These are phyloP conservation scores for Penicillium polonicum DNA, from an alignment of 2,329 filamentous ascomycete species.

Conservation along the genomic window DNA sequence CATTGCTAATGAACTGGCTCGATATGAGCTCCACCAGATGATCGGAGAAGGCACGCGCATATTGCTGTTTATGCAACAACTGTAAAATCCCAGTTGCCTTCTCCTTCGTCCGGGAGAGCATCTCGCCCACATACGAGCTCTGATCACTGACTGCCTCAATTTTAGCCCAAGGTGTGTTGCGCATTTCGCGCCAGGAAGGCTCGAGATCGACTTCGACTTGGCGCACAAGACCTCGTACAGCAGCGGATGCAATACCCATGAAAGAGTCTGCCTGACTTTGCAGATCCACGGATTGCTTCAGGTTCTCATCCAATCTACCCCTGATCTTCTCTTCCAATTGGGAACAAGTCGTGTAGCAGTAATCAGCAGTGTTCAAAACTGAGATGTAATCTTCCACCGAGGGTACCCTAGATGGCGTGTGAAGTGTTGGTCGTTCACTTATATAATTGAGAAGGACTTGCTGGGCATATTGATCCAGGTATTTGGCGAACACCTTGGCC, in stretches of 20 bases:
- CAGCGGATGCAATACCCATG: constrained; percentile 87
- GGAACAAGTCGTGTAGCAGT: constrained; percentile 90
- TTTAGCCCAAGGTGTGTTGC: constrained; percentile 89
- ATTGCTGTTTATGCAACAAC: constrained; percentile 83
- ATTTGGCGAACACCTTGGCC: constrained; percentile 81
- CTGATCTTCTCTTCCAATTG: constrained; percentile 95
- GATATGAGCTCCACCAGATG: constrained; percentile 89
- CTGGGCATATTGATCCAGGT: constrained; percentile 92
- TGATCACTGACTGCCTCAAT: constrained; percentile 93
- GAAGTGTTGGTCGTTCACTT: constrained; percentile 57
- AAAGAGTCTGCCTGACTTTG: constrained; percentile 94
- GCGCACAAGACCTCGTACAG: constrained; percentile 78
- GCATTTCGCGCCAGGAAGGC: constrained; percentile 92
- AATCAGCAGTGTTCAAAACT: constrained; percentile 94
- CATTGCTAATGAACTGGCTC: constrained; percentile 73
- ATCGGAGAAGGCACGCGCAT: constrained; percentile 90
- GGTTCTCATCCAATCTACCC: constrained; percentile 77
- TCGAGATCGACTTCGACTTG: constrained; percentile 81
- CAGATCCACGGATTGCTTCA: constrained; percentile 75
- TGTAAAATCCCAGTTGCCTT: constrained; percentile 73
- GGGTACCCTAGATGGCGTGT: constrained; percentile 53
- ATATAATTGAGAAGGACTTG: constrained; percentile 78
- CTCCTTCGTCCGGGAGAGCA: constrained; percentile 70
- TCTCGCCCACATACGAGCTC: constrained; percentile 83
- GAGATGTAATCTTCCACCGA: constrained; percentile 73